These are phyloP conservation scores for Firmiana major DNA, from an alignment of 345 rosid species.

Conservation along the genomic window DNA sequence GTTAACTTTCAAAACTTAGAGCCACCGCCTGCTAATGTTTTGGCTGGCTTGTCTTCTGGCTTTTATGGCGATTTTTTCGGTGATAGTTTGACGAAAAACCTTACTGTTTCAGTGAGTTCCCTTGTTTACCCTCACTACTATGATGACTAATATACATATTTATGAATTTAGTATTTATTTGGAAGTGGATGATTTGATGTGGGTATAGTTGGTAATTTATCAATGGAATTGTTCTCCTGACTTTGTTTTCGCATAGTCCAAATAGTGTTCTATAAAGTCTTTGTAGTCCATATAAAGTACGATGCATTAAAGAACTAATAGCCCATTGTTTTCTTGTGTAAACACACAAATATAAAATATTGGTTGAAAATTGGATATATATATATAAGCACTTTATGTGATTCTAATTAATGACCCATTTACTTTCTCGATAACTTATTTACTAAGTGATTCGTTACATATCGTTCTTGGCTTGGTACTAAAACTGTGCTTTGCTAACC, in stretches of 20 bases:
- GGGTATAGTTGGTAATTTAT: background rate
- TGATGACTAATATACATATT: background rate
- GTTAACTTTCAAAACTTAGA: constrained; percentile 51
- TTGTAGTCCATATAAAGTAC: background rate
- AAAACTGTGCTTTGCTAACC: background rate
- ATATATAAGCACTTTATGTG: background rate
- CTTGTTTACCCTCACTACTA: background rate
- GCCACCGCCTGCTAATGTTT: constrained; percentile 58
- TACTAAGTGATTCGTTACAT: background rate
- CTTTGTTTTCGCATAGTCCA: background rate
- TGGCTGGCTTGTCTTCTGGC: constrained; percentile 42
- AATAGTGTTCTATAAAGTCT: background rate
- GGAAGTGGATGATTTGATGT: background rate
- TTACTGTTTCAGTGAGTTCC: constrained; percentile 45
- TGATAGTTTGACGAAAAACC: constrained; percentile 20
- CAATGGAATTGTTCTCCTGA: background rate
- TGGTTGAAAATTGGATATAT: background rate
- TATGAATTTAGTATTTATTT: background rate
- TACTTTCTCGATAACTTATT: background rate
- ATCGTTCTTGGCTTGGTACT: background rate
- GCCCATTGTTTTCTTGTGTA: background rate
- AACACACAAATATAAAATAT: background rate
- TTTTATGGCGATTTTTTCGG: constrained; percentile 26
- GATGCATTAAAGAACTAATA: background rate
- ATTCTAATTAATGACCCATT: background rate